Percentiles rank a stretch among this genome's conserved stretches.
These are phyloP conservation scores for Eucalyptus paniculata DNA, from an alignment of 345 rosid genomes.

Conservation along the genomic window DNA sequence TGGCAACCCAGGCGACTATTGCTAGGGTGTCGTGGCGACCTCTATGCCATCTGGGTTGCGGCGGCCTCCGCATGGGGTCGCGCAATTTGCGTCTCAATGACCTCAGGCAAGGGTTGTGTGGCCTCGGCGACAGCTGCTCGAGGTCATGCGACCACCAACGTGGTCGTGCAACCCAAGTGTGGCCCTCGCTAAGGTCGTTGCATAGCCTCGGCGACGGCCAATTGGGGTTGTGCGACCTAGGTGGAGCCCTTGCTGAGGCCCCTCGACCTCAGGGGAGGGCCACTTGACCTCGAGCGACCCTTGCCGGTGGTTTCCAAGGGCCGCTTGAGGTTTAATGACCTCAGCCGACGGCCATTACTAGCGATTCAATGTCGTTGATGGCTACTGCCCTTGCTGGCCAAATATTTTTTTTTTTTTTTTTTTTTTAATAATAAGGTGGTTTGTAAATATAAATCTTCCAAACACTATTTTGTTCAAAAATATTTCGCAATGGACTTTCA, in stretches of 20 bases:
- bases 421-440: too few relatives aligned
- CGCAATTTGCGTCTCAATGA: rapidly evolving
- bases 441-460: too few relatives aligned
- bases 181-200: rapidly evolving
- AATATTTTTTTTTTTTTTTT: too few relatives aligned
- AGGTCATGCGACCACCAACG: rapidly evolving
- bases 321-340: rapidly evolving
- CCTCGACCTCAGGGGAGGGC: rapidly evolving
- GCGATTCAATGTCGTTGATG: rapidly evolving
- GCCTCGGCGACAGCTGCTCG: rapidly evolving
- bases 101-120: too few relatives aligned
- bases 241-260: rapidly evolving
- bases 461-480: too few relatives aligned
- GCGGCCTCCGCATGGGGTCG: rapidly evolving
- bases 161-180: too few relatives aligned
- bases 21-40: too few relatives aligned
- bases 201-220: rapidly evolving
- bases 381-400: rapidly evolving
- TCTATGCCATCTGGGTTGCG: too few relatives aligned
- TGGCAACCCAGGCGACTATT: rapidly evolving
- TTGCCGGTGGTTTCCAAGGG: too few relatives aligned
- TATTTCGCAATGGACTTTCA: too few relatives aligned
- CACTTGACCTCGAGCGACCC: rapidly evolving
- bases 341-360: rapidly evolving
- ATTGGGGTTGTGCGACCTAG: rapidly evolving